Conservation (phyloP, 2,329 filamentous ascomycete genomes). For the Colletotrichum echinochloae region DNA sequence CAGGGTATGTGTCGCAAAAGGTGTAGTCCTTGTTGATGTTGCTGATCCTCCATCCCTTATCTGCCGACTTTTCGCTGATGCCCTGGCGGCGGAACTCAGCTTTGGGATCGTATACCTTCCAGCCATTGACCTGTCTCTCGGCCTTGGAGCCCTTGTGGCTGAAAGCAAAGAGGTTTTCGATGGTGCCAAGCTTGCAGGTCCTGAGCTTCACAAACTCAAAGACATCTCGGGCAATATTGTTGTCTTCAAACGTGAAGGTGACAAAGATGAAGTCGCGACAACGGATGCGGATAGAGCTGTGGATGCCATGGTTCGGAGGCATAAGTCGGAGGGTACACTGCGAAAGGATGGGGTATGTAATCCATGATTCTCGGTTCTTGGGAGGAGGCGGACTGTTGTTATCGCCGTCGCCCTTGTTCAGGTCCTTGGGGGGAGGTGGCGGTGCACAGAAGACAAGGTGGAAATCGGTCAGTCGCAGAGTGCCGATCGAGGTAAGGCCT, state of each 20-base stretch:
- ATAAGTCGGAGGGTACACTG: conserved; percentile 83
- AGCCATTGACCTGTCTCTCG: conserved; percentile 82
- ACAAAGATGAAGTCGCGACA: conserved; percentile 95
- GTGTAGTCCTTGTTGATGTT: conserved; percentile 89
- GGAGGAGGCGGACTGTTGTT: conserved; percentile 42
- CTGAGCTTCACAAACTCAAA: conserved; percentile 87
- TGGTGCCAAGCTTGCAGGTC: conserved; percentile 83
- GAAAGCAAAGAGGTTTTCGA: conserved; percentile 94
- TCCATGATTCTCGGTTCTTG: conserved; percentile 79
- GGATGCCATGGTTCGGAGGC: conserved; percentile 74
- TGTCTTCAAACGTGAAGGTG: conserved; percentile 86
- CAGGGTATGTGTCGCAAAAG: conserved; percentile 94
- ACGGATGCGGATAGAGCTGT: conserved; percentile 86
- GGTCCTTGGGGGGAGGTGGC: conserved; percentile 47
- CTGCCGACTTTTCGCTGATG: conserved; percentile 81
- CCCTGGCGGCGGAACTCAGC: conserved; percentile 90
- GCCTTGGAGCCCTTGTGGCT: conserved; percentile 79
- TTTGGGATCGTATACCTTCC: conserved; percentile 86
- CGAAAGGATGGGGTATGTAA: conserved; percentile 92
- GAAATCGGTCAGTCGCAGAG: conserved; percentile 71
- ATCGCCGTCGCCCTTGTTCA: conserved; percentile 37
- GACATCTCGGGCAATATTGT: conserved; percentile 81
- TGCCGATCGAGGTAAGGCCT: conserved; percentile 68
- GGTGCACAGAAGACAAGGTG: conserved; percentile 68
- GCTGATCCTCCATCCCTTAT: conserved; percentile 89